Percentiles rank a stretch among this genome's conserved stretches.
Evolutionary conservation across 2,329 filamentous ascomycete genomes (phyloP).

Genomic region (Lecanoromycetidae sp.): DNA sequence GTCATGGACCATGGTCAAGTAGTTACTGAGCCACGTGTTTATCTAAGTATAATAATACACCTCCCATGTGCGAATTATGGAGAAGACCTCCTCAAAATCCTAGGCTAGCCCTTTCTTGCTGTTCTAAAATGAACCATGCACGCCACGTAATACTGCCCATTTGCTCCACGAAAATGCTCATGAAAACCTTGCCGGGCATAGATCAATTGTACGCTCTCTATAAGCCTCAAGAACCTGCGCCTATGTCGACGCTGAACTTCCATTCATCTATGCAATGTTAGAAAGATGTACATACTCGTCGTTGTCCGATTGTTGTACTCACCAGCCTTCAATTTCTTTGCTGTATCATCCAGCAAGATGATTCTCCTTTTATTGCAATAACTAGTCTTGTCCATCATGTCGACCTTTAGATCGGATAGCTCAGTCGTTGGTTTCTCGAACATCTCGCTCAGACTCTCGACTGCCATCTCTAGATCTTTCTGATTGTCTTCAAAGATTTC

Average conservation of each 20-base stretch:
- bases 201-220: too few relatives aligned
- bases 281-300: neutral
- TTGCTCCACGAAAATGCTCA: too few relatives aligned
- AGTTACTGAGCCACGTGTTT: too few relatives aligned
- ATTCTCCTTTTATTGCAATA: conserved; percentile 90
- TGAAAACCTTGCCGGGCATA: too few relatives aligned
- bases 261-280: conserved; percentile 13
- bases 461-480: conserved; percentile 92
- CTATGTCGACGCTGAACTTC: conserved; percentile 15
- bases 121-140: too few relatives aligned
- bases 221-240: neutral
- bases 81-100: too few relatives aligned
- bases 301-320: conserved; percentile 31
- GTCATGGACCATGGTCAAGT: too few relatives aligned
- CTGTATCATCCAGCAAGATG: conserved; percentile 83
- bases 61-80: too few relatives aligned
- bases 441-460: conserved; percentile 96
- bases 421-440: conserved; percentile 94
- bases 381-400: conserved; percentile 96
- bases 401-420: conserved; percentile 75
- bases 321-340: conserved; percentile 83
- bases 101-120: too few relatives aligned
- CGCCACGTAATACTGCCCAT: too few relatives aligned
- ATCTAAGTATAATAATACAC: too few relatives aligned
- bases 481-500: conserved; percentile 99